These are phyloP conservation scores for Fusarium sp. DNA, from an alignment of 2,329 filamentous ascomycete species.

Conservation along the genomic window DNA sequence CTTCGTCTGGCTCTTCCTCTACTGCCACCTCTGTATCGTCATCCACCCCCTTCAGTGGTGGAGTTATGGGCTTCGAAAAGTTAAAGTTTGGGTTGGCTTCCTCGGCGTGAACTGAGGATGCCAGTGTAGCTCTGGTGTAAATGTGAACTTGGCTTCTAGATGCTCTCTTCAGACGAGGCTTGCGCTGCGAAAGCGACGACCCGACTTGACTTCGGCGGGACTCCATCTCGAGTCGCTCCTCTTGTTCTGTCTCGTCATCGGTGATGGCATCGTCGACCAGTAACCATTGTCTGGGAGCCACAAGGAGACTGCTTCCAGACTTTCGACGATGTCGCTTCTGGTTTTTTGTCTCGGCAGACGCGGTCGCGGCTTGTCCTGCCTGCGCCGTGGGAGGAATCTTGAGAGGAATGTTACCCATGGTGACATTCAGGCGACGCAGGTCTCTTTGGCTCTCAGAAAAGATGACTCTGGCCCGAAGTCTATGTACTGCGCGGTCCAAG, in stretches of 20 bases:
- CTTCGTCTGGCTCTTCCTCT: constrained; percentile 14
- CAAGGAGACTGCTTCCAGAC: constrained; percentile 62
- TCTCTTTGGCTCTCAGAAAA: constrained; percentile 76
- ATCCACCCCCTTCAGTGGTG: constrained; percentile 12
- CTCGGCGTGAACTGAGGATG: constrained; percentile 26
- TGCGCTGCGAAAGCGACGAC: constrained; percentile 48
- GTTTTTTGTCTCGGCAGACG: constrained; percentile 41
- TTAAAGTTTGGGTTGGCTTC: constrained; percentile 45
- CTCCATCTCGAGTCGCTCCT: constrained; percentile 57
- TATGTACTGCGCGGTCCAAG: constrained; percentile 79
- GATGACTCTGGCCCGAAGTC: constrained; percentile 74
- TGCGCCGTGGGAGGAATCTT: constrained; percentile 33
- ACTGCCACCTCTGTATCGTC: background rate
- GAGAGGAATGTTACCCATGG: constrained; percentile 44
- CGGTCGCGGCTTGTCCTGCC: constrained; percentile 34
- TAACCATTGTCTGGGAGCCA: constrained; percentile 51
- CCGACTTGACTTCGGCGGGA: constrained; percentile 44
- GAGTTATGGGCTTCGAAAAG: constrained; percentile 52
- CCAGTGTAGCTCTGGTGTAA: constrained; percentile 34
- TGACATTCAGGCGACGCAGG: constrained; percentile 59
- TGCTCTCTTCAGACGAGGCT: constrained; percentile 56
- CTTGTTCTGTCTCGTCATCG: constrained; percentile 58
- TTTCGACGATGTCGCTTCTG: constrained; percentile 58
- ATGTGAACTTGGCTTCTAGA: constrained; percentile 55
- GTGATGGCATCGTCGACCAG: constrained; percentile 55